Conservation (phyloP, 2,329 filamentous ascomycete species). For the Colletotrichum sp. region DNA sequence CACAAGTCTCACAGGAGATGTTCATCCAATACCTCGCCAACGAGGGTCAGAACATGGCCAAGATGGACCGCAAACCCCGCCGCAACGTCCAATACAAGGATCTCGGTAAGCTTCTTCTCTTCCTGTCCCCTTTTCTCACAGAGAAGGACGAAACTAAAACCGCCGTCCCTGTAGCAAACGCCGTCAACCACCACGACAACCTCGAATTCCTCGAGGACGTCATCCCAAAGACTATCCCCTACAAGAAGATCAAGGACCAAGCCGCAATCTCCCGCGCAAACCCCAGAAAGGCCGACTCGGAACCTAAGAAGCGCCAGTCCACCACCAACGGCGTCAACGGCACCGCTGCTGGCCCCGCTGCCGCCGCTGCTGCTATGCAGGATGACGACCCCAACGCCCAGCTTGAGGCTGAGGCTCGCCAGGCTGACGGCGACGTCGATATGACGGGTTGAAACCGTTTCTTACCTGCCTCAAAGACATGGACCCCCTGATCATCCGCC, state of each 20-base stretch:
- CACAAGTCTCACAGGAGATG: constrained; percentile 71
- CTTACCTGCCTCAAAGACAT: neutral
- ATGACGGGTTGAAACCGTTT: constrained; percentile 56
- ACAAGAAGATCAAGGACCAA: constrained; percentile 76
- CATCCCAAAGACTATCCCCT: constrained; percentile 84
- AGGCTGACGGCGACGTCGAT: constrained; percentile 61
- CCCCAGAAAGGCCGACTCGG: constrained; percentile 48
- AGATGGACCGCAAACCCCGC: constrained; percentile 88
- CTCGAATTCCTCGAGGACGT: constrained; percentile 94
- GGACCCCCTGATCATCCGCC: neutral
- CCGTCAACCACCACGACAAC: constrained; percentile 87
- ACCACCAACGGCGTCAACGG: constrained; percentile 21
- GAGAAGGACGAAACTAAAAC: neutral
- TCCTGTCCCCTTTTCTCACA: neutral
- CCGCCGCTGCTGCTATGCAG: neutral
- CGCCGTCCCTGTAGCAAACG: constrained; percentile 68
- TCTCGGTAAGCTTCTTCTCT: constrained; percentile 63
- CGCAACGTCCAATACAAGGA: constrained; percentile 97
- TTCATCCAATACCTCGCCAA: constrained; percentile 92
- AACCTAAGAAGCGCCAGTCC: constrained; percentile 30
- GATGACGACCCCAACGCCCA: constrained; percentile 56
- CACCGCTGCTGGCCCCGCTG: neutral
- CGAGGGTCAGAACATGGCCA: constrained; percentile 86
- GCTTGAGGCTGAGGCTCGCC: constrained; percentile 58
- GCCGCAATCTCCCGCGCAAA: constrained; percentile 55